These are phyloP conservation scores for Melanopsichium pennsylvanicum DNA, from an alignment of 1,284 basidiomycete genomes.

Conservation along the genomic window DNA sequence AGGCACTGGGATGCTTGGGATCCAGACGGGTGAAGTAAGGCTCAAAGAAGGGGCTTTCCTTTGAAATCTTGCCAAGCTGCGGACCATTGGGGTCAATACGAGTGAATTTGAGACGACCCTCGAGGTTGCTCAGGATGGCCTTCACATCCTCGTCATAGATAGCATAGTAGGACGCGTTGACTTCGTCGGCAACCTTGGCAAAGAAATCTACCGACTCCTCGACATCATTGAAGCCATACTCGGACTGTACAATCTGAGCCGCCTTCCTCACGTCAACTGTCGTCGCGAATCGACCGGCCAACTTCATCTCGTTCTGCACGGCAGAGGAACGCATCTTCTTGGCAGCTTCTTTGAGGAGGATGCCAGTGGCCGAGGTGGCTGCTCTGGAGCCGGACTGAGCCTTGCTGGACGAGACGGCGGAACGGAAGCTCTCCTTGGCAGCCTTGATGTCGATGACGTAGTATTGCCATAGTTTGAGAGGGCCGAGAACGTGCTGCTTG, in stretches of 20 bases:
- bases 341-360: slow-evolving; percentile 25
- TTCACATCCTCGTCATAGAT: slow-evolving; percentile 58
- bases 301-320: slow-evolving; percentile 47
- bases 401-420: slow-evolving; percentile 18
- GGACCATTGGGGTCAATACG: slow-evolving; percentile 55
- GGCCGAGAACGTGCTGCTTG: slow-evolving; percentile 45
- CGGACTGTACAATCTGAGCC: slow-evolving; percentile 28
- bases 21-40: slow-evolving; percentile 60
- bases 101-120: slow-evolving; percentile 52
- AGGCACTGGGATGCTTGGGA: slow-evolving; percentile 44
- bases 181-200: slow-evolving; percentile 39
- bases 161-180: slow-evolving; percentile 51
- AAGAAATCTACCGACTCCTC: slow-evolving; percentile 34
- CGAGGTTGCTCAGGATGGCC: slow-evolving; percentile 52
- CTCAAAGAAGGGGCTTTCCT: slow-evolving; percentile 52
- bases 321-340: slow-evolving; percentile 34
- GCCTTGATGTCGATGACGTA: slow-evolving; percentile 55
- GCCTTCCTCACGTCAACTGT: slow-evolving; percentile 41
- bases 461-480: slow-evolving; percentile 60
- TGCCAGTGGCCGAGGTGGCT: neutral
- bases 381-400: slow-evolving; percentile 4
- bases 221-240: slow-evolving; percentile 16
- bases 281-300: slow-evolving; percentile 48
- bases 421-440: slow-evolving; percentile 28
- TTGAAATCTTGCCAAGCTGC: slow-evolving; percentile 50